Evolutionary conservation across 2,329 filamentous ascomycete genomes (phyloP).

Genomic region (Clarireedia homoeocarpa): DNA sequence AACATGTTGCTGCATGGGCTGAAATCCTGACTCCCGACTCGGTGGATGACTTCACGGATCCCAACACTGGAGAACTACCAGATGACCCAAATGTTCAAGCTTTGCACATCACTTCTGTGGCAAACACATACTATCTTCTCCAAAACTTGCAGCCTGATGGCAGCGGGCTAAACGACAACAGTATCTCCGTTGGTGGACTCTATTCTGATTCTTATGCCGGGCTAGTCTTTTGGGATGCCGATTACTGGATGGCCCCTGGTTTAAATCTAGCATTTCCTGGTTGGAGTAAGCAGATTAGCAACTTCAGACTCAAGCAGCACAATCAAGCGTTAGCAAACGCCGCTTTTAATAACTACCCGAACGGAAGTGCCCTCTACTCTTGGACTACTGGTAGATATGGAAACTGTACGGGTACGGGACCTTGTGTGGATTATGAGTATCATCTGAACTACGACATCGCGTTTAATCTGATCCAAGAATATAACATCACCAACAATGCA

Average conservation of each 20-base stretch:
- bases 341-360: slow-evolving; percentile 49
- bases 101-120: slow-evolving; percentile 45
- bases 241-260: slow-evolving; percentile 42
- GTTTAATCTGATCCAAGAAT: slow-evolving; percentile 33
- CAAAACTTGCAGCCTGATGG: slow-evolving; percentile 41
- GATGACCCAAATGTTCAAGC: slow-evolving; percentile 47
- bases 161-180: slow-evolving; percentile 50
- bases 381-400: slow-evolving; percentile 62
- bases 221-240: slow-evolving; percentile 35
- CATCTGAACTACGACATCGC: slow-evolving; percentile 65
- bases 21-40: slow-evolving; percentile 50
- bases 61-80: slow-evolving; percentile 49
- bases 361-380: slow-evolving; percentile 53
- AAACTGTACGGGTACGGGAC: slow-evolving; percentile 56
- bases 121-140: slow-evolving; percentile 48
- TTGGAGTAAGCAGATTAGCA: slow-evolving; percentile 53
- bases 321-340: slow-evolving; percentile 53
- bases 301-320: slow-evolving; percentile 53
- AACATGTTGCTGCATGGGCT: slow-evolving; percentile 56
- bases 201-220: slow-evolving; percentile 61
- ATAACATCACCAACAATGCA: slow-evolving; percentile 29
- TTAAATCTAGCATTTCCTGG: slow-evolving; percentile 56
- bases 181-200: slow-evolving; percentile 60
- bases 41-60: slow-evolving; percentile 54
- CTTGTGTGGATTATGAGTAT: slow-evolving; percentile 66